Evolutionary conservation across 2,329 filamentous ascomycete genomes (phyloP).

Genomic region (Endoconidiophora polonica): DNA sequence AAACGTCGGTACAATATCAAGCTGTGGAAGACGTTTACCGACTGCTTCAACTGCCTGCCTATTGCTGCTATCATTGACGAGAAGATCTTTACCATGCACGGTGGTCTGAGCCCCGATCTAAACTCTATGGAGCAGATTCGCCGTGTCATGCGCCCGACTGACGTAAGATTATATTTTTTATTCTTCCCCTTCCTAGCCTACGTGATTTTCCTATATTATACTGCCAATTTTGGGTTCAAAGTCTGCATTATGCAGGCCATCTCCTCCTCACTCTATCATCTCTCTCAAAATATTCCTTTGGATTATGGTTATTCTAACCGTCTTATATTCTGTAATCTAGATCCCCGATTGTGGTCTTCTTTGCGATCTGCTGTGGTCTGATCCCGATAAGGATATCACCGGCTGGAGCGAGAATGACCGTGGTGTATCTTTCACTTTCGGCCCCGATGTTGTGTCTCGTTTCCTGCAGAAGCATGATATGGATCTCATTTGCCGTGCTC

Average conservation of each 20-base stretch:
- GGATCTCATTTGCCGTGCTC: constrained; percentile 96
- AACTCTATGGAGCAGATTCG: constrained; percentile 99
- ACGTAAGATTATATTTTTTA: constrained; percentile 60
- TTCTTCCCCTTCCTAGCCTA: constrained; percentile 8
- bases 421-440: constrained; percentile 96
- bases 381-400: constrained; percentile 97
- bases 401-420: constrained; percentile 99
- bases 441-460: constrained; percentile 87
- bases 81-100: constrained; percentile 99
- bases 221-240: too few species aligned
- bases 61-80: constrained; percentile 98
- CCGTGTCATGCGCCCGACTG: constrained; percentile 94
- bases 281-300: too few species aligned
- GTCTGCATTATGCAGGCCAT: too few species aligned
- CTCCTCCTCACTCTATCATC: too few species aligned
- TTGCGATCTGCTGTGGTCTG: constrained; percentile 95
- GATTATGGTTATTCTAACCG: not conserved
- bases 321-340: constrained; percentile 29
- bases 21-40: constrained; percentile 98
- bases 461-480: constrained; percentile 99
- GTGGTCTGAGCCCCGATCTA: constrained; percentile 86
- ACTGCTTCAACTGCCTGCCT: constrained; percentile 97
- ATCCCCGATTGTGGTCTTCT: constrained; percentile 96
- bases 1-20: constrained; percentile 99
- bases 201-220: too few species aligned